Evolutionary conservation across 176 grass and related monocot genomes (phyloP).

Genomic region (Echinochloa phyllopogon): DNA sequence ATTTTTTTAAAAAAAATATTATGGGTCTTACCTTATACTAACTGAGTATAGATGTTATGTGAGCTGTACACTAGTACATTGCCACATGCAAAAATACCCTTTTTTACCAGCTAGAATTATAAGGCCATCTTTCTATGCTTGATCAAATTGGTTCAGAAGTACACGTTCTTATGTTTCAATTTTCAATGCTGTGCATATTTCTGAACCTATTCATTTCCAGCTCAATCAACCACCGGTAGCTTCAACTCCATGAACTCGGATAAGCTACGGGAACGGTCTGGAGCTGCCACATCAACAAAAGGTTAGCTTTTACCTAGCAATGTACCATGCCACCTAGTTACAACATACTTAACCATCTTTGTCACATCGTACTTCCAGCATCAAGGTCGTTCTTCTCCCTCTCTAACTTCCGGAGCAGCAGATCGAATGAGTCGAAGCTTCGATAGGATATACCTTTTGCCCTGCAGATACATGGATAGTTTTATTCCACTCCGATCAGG

Average conservation of each 20-base stretch:
- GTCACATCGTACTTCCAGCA: constrained; percentile 53
- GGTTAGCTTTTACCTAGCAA: constrained; percentile 43
- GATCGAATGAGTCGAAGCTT: constrained; percentile 79
- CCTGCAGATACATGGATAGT: constrained; percentile 38
- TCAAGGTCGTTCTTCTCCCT: constrained; percentile 98
- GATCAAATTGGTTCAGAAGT: not conserved
- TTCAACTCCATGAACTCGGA: constrained; percentile 56
- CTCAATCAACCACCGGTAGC: constrained; percentile 64
- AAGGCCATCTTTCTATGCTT: constrained; percentile 1
- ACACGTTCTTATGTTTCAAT: not conserved
- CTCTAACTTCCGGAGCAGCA: constrained; percentile 99
- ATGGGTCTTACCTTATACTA: not conserved
- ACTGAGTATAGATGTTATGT: not conserved
- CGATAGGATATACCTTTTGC: constrained; percentile 59
- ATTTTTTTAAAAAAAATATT: not conserved
- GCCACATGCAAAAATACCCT: constrained; percentile 5
- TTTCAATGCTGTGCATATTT: constrained; percentile 10
- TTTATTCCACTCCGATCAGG: not conserved
- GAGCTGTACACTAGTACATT: not conserved
- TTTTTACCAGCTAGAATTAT: not conserved
- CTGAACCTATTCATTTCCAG: constrained; percentile 38
- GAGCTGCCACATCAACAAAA: constrained; percentile 66
- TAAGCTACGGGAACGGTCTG: constrained; percentile 65
- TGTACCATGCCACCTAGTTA: not conserved
- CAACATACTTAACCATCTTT: constrained; percentile 22